Evolutionary conservation across 192 early-diverging fungal species (phyloP), one percentile per base, ranked within the genome.

Genomic region (Backusella circina): DNA sequence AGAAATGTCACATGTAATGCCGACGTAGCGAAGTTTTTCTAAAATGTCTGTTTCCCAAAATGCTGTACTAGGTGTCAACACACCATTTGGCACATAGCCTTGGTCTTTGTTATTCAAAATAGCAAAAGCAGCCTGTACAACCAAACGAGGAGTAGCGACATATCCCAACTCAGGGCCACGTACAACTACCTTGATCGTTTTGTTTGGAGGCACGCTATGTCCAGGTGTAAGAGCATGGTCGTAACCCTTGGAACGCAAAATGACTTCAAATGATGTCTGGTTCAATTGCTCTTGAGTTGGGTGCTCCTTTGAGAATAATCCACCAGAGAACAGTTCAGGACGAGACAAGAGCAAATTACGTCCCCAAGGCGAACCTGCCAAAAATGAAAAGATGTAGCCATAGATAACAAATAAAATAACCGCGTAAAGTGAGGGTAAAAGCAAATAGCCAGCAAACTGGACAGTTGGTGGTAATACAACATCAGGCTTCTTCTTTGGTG

Each of bases 151-250:
- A 6, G 91, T 93, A 28, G 90, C 82, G 3, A 88, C 86, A 76
- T 93, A 92, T 7, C 88, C 91, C 54, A 84, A 78, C 81, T 93
- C 90, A n/a, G 91, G 91, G 7, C 90, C 91, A 68, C 70, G 74
- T 12, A 92, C 86, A 5, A 81, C 83, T 0, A 86, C 84, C 5
- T 84, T 78, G 38, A 91, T 88, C 21, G 83, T 77, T 21, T 83
- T 79, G 77, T 89, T 82, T 0, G 83, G 83, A 72, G 31, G 35
- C 9, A 41, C 61, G n/a, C n/a, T 54, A 5, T 33, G 15, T 2
- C 32, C 66, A 12, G 73, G 54, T 5, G 41, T 32, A 13, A 72
- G 47, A 28, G 73, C 38, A 35, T 33, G 80, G 2, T 84, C 77
- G 76, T 78, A 90, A 0, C 92, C 92, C 41, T 86, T 76, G 38